Conservation (phyloP, 306 rosid genomes). For the Acacia acuminata region DNA sequence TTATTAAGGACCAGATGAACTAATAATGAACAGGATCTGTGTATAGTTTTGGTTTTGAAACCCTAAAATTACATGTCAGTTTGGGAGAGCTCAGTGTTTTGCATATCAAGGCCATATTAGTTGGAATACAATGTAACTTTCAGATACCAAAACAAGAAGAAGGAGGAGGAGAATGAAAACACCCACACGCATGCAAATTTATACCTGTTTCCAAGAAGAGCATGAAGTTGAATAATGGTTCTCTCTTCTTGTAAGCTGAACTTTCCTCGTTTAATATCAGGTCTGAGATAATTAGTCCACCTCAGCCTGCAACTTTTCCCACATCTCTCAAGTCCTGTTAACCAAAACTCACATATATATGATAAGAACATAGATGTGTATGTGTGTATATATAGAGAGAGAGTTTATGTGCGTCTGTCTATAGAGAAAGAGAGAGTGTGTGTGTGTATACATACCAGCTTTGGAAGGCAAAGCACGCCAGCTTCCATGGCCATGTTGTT, state of each 20-base stretch:
- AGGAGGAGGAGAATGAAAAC: no score
- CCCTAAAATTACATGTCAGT: not conserved
- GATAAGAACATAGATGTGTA: no score
- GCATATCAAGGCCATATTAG: no score
- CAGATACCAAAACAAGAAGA: not conserved
- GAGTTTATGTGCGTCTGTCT: no score
- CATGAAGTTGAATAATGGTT: conserved; percentile 44
- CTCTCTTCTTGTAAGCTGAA: conserved; percentile 43
- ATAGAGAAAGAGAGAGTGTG: no score
- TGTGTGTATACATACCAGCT: conserved; percentile 12
- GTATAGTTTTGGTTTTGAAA: not conserved
- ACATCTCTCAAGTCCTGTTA: conserved; percentile 35
- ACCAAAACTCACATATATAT: not conserved
- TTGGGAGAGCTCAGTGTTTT: not conserved
- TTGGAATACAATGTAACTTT: not conserved
- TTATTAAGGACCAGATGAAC: no score
- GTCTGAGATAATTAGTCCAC: conserved; percentile 47
- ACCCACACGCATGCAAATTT: not conserved
- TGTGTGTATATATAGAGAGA: no score
- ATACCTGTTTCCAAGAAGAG: conserved; percentile 44
- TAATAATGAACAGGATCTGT: no score
- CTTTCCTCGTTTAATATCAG: conserved; percentile 46
- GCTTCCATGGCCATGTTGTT: conserved; percentile 20
- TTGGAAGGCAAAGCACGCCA: conserved; percentile 32
- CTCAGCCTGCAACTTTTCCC: conserved; percentile 47